Evolutionary conservation across 768 basidiomycete genomes (phyloP).

Genomic region (Sporobolomyces roseus): DNA sequence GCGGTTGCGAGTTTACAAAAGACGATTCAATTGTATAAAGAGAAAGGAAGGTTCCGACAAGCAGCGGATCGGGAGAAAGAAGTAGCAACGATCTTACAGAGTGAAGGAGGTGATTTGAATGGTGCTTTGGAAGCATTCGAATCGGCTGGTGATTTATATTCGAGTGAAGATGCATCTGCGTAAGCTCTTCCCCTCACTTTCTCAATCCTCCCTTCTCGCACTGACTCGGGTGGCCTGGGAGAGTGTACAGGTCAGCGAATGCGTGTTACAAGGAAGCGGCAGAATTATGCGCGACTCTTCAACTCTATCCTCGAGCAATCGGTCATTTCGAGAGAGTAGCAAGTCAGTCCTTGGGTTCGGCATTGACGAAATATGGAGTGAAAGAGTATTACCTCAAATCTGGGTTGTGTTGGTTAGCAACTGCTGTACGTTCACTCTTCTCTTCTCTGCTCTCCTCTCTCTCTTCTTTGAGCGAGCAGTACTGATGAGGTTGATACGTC

Average conservation of each 20-base stretch:
- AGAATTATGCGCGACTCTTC: constrained; percentile 84
- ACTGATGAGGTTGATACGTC: no score
- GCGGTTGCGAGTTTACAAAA: constrained; percentile 81
- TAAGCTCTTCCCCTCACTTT: constrained; percentile 52
- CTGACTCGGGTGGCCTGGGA: not conserved
- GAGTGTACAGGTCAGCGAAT: constrained; percentile 79
- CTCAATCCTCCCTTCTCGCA: not conserved
- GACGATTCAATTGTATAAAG: constrained; percentile 75
- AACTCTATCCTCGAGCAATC: constrained; percentile 79
- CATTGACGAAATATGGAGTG: constrained; percentile 94
- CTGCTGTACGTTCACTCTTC: constrained; percentile 56
- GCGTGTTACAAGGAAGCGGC: constrained; percentile 94
- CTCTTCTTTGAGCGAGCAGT: no score
- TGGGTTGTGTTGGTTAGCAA: constrained; percentile 80
- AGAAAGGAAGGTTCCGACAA: constrained; percentile 86
- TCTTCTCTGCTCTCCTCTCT: no score
- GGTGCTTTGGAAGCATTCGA: constrained; percentile 63
- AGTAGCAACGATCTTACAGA: constrained; percentile 86
- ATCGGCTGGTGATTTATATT: constrained; percentile 92
- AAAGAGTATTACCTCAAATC: constrained; percentile 95
- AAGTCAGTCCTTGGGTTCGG: constrained; percentile 68
- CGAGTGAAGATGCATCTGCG: constrained; percentile 95
- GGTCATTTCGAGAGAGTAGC: constrained; percentile 86
- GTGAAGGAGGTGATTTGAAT: constrained; percentile 62
- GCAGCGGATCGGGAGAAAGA: constrained; percentile 98